Percentiles rank a stretch among this genome's conserved stretches.
These are phyloP conservation scores for Chaetomium olivaceum DNA, from an alignment of 2,329 filamentous ascomycete genomes.

Conservation along the genomic window DNA sequence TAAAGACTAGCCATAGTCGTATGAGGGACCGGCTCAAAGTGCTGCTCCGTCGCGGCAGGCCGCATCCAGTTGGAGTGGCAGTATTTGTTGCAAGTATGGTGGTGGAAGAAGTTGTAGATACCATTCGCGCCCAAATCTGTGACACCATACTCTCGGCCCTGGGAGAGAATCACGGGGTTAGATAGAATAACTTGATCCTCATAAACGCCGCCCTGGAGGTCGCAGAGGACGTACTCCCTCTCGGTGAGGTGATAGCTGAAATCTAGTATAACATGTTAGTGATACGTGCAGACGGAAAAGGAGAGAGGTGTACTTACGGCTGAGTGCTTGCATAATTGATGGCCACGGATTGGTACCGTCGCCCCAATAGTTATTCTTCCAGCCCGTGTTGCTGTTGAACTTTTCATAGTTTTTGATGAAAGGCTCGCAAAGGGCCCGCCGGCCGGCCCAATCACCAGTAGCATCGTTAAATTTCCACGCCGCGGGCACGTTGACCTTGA, in stretches of 20 bases:
- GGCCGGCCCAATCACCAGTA: conserved; percentile 20
- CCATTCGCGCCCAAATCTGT: neutral
- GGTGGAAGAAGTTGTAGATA: neutral
- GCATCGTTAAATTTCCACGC: neutral
- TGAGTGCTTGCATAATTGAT: conserved; percentile 44
- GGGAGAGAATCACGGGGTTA: conserved; percentile 46
- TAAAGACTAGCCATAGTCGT: neutral
- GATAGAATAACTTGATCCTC: conserved; percentile 40
- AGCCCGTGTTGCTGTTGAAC: conserved; percentile 48
- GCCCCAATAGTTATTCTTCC: conserved; percentile 28
- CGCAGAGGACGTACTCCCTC: conserved; percentile 44
- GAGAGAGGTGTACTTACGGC: conserved; percentile 30
- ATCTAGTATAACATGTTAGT: conserved; percentile 27
- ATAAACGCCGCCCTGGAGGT: conserved; percentile 47
- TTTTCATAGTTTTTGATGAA: conserved; percentile 46
- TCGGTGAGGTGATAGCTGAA: conserved; percentile 44
- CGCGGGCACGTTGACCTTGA: conserved; percentile 24
- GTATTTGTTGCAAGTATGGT: neutral
- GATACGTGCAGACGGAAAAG: too few species aligned
- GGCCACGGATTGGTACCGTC: conserved; percentile 37
- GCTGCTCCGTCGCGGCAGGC: neutral
- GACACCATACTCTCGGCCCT: conserved; percentile 38
- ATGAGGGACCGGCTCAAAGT: neutral
- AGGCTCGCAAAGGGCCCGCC: conserved; percentile 39
- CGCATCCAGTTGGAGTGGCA: neutral